Evolutionary conservation across 805 yeast genomes (phyloP), one percentile per base, ranked within the genome.

Genomic region (Yamadazyma phyllophila): DNA sequence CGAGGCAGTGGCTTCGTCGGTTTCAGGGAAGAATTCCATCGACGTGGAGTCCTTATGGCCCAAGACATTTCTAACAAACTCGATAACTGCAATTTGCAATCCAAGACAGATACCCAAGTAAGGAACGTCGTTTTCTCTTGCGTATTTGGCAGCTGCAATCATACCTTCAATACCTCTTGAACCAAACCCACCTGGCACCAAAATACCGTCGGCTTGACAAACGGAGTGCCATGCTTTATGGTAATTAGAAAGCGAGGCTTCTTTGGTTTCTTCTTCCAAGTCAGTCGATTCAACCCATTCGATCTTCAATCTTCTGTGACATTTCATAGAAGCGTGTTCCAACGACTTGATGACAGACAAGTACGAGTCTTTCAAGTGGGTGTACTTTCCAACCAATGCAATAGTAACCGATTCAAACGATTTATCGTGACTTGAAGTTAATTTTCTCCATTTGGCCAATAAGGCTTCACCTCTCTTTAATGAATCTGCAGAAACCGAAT

Each of bases 131-230:
- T 89, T 89, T 67, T 86, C 96, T 73, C 99, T 84, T n/a, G 99
- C 99, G 85, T 95, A 94, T 67, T 88, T 85, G 45, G 97, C 96
- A 49, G 98, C 99, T 32, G 88, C 73, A 63, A 94, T 77, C 99
- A 94, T 94, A 58, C 99, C 99, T 71, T 94, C 98, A 48, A 89
- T 88, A 70, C 99, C 99, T 68, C 99, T 85, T 41, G 81, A 70
- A 48, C 99, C 99, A 62, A 94, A 94, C 1, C 99, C 99, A 63
- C 99, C 99, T 33, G 99, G 99, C 47, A 94, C 97, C 48, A 94
- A 78, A 53, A 94, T 86, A 67, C 99, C 98, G 67, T 94, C 96
- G 20, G 98, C 96, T 59, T 85, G 82, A 65, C 96, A 88, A 53
- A 94, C 83, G 56, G 77, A 73, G 59, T 89, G 92, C 99, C 99